phyloP scores from a whole-genome alignment of 2,329 filamentous ascomycete species.

The Fusarium verrucosum region DNA sequence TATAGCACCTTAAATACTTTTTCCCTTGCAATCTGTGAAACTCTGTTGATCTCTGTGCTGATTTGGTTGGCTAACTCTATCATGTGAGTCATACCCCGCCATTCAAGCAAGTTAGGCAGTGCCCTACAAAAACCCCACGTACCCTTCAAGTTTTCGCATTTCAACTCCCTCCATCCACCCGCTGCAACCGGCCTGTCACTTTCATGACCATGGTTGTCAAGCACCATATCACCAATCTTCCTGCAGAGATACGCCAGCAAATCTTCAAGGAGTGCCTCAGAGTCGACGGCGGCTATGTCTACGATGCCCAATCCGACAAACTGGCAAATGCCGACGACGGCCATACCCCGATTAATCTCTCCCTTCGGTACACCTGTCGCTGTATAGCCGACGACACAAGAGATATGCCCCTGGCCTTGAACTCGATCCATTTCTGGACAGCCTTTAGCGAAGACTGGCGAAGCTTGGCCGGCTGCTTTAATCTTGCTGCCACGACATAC shows the following conservation, averaged over 20 bases:
- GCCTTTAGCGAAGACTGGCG: slow-evolving; percentile 1
- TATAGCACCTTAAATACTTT: no score
- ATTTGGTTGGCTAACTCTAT: no score
- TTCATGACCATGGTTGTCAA: not conserved
- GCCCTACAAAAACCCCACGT: no score
- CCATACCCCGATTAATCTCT: slow-evolving; percentile 15
- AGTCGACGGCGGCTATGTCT: slow-evolving; percentile 18
- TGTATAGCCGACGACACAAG: slow-evolving; percentile 8
- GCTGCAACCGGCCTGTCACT: no score
- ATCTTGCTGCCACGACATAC: not conserved
- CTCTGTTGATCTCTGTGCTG: no score
- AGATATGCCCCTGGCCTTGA: not conserved
- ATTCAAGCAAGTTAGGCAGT: no score
- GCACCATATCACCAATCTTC: not conserved
- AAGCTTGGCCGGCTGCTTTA: slow-evolving; percentile 1
- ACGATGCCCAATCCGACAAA: slow-evolving; percentile 1
- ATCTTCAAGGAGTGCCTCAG: slow-evolving; percentile 29
- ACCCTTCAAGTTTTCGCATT: no score
- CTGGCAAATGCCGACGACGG: slow-evolving; percentile 3
- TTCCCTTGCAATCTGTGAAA: no score
- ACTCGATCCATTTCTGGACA: slow-evolving; percentile 24
- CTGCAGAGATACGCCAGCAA: slow-evolving; percentile 11
- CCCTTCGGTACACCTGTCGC: slow-evolving; percentile 30
- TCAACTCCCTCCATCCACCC: no score
- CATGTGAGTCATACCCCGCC: no score